Base-by-base conservation (phyloP, 2,329 filamentous ascomycete species). In the Paecilomyces dactylethromorphus region DNA sequence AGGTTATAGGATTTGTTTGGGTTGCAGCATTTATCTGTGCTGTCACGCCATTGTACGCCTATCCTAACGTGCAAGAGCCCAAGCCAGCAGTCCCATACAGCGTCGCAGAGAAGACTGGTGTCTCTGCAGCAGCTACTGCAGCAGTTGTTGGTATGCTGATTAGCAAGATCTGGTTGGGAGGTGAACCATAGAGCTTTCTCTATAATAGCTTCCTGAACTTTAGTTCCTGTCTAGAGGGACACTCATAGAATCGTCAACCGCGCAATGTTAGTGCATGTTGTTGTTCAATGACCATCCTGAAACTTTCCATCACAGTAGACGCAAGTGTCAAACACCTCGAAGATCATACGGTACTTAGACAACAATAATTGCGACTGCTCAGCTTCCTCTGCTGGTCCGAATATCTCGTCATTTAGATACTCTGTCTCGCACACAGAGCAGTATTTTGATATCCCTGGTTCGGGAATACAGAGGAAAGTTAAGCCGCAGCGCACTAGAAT, bases 401-500 rank as follows among this genome's bases (percentile, higher is more conserved):
- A 56, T 8, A 66, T 63, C 33, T 79, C 77, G 54, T 81, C 78
- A 52, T 76, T 77, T 7, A 84, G 63, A 63, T 77, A 82, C 52
- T 80, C 77, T 26, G 70, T 78, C 12, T 68, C 75, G 63, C 83
- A 86, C n/a, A 78, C 70, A 18, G 78, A 77, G 66, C 83, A 86
- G 55, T 74, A 76, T 64, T 83, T 84, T 12, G 81, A 80, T 1
- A 80, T 73, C 1, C 78, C 78, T 2, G 83, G 82, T 33, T 79
- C 76, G 65, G 84, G 82, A 6, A 85, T 83, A 1, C 81, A 74
- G 5, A 84, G 64, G 56, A 83, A 81, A n/a, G 80, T 82, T 22
- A 85, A 62, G 12, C 75, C 76, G 63, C 83, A 86, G 35, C 83
- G 76, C n/a, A 73, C 78, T 81, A 11, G n/a, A 13, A 7, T 52